These are phyloP conservation scores for Fraxinus cuspidata DNA, from an alignment of 257 asterid genomes.

Conservation along the genomic window DNA sequence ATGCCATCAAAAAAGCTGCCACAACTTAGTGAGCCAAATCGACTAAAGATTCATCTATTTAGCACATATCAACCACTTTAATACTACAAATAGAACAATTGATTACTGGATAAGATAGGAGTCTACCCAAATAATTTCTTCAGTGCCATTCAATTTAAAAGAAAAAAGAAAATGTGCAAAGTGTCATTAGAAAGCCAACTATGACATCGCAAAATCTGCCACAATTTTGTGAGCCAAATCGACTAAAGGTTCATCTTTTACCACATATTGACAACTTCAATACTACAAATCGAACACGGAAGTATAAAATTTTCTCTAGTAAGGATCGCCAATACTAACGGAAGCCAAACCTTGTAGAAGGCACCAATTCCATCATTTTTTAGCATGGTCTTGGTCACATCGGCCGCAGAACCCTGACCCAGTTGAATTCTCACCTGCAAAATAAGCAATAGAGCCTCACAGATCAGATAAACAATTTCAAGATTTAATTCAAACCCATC, in stretches of 20 bases:
- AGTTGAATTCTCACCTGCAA: slow-evolving; percentile 89
- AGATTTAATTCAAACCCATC: slow-evolving; percentile 1
- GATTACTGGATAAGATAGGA: background rate
- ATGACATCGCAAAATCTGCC: background rate
- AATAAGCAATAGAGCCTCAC: slow-evolving; percentile 16
- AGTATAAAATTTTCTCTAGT: background rate
- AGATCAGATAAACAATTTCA: slow-evolving; percentile 12
- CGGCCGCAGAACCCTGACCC: slow-evolving; percentile 92
- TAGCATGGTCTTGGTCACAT: slow-evolving; percentile 70
- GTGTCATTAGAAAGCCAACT: background rate
- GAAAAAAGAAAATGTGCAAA: background rate
- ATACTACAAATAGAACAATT: too few relatives aligned
- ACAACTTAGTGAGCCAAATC: background rate
- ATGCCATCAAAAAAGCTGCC: background rate
- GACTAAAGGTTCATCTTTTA: background rate
- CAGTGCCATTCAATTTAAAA: background rate
- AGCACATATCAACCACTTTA: too few relatives aligned
- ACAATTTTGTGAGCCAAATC: background rate
- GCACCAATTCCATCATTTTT: slow-evolving; percentile 83
- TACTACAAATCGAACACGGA: background rate
- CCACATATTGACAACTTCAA: background rate
- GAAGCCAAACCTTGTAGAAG: slow-evolving; percentile 75
- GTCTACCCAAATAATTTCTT: too few relatives aligned
- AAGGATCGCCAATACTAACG: background rate
- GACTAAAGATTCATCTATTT: too few relatives aligned